A percentile compares a stretch with the other conserved stretches of the same genome.
These are phyloP conservation scores for Phaseolus lunatus DNA, from an alignment of 306 rosid species.

Conservation along the genomic window DNA sequence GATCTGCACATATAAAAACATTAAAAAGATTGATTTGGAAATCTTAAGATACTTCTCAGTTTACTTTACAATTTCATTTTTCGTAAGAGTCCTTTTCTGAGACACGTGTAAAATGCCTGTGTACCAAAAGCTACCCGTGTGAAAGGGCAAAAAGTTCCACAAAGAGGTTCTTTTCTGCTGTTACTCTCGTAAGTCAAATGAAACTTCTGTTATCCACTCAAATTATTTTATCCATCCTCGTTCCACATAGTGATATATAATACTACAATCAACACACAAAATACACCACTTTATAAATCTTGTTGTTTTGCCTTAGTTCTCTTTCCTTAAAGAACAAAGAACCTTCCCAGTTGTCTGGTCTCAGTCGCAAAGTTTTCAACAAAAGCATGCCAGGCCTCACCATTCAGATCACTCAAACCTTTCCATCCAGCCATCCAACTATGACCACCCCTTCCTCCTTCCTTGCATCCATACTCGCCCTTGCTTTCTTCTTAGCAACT, in stretches of 20 bases:
- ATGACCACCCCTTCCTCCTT: slow-evolving; percentile 35
- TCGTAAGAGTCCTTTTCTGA: no score
- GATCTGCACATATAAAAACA: no score
- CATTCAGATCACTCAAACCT: neutral
- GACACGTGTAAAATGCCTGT: neutral
- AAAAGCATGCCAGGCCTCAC: neutral
- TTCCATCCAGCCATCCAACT: neutral
- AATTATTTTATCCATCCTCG: neutral
- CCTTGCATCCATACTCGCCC: slow-evolving; percentile 12
- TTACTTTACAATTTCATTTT: no score
- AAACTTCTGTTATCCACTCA: slow-evolving; percentile 7
- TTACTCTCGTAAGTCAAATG: slow-evolving; percentile 14
- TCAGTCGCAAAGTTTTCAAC: neutral
- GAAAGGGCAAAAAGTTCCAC: no score
- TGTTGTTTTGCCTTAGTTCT: neutral
- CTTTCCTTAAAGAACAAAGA: neutral
- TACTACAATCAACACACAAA: neutral
- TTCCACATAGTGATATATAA: neutral
- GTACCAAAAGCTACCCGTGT: neutral
- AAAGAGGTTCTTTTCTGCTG: neutral
- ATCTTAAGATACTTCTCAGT: no score
- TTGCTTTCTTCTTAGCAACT: slow-evolving; percentile 35
- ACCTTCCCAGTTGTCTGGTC: neutral
- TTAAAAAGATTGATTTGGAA: no score
- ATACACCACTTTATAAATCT: no score